Conservation (phyloP, 805 yeast genomes). For the Clavispora vitiphila region DNA sequence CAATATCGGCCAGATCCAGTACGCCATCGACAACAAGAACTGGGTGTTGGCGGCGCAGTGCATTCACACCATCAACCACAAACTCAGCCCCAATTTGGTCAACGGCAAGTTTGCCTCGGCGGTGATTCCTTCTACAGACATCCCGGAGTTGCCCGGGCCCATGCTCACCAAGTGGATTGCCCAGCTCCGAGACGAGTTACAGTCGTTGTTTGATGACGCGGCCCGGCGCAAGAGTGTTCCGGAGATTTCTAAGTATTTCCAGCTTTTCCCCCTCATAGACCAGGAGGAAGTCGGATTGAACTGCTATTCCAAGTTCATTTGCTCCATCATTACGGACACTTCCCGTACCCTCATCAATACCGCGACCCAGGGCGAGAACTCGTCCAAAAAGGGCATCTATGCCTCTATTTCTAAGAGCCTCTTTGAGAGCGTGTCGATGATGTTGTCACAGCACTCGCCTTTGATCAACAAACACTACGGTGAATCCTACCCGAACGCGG, state of each 20-base stretch:
- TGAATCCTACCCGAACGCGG: conserved; percentile 47
- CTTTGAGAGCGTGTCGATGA: conserved; percentile 78
- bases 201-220: conserved; percentile 63
- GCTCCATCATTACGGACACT: conserved; percentile 77
- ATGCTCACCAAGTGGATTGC: conserved; percentile 55
- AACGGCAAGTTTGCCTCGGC: conserved; percentile 67
- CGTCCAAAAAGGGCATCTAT: conserved; percentile 44
- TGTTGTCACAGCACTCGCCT: conserved; percentile 80
- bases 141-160: conserved; percentile 71
- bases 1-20: conserved; percentile 58
- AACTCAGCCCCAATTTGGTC: conserved; percentile 50
- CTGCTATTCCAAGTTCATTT: conserved; percentile 80
- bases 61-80: conserved; percentile 36
- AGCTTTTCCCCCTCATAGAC: conserved; percentile 81
- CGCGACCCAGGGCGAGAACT: conserved; percentile 18
- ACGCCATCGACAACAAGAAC: conserved; percentile 61
- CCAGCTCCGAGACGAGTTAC: conserved; percentile 53
- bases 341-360: conserved; percentile 59
- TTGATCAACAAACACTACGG: conserved; percentile 66
- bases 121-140: conserved; percentile 80
- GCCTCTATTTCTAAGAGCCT: conserved; percentile 60
- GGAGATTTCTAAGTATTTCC: conserved; percentile 71
- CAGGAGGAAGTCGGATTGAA: conserved; percentile 66
- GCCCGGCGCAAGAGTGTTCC: conserved; percentile 62
- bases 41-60: conserved; percentile 78